Conservation (phyloP, 495 filamentous ascomycete genomes). For the Paragyromitra xinjiangensis region DNA sequence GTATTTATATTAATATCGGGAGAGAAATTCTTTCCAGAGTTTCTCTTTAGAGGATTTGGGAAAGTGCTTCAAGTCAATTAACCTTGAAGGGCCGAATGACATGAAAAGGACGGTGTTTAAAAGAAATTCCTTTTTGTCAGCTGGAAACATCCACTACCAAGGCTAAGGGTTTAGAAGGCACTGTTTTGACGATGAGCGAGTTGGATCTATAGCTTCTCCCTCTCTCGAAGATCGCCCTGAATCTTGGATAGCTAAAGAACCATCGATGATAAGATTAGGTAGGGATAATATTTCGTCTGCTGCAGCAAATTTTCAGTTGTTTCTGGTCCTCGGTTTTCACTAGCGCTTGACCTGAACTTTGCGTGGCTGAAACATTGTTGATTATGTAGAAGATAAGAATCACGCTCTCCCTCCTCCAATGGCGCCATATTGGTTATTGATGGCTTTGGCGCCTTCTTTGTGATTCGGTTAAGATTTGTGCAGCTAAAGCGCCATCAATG, state of each 20-base stretch:
- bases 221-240: not conserved
- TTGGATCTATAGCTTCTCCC: slow-evolving; percentile 1
- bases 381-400: not conserved
- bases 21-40: not conserved
- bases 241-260: not conserved
- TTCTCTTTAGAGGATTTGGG: not conserved
- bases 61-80: not conserved
- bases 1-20: not conserved
- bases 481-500: too few relatives aligned
- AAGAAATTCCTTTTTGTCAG: slow-evolving; percentile 10
- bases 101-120: slow-evolving; percentile 29
- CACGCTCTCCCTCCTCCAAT: not conserved
- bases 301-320: not conserved
- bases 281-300: not conserved
- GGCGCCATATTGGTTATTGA: not conserved
- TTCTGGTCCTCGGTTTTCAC: not conserved
- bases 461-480: not conserved
- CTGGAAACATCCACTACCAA: slow-evolving; percentile 5
- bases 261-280: not conserved
- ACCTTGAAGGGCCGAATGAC: slow-evolving; percentile 15
- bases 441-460: not conserved
- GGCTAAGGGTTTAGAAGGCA: not conserved
- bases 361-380: slow-evolving; percentile 2
- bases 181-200: slow-evolving; percentile 7
- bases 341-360: not conserved